Evolutionary conservation across 148 eudicot species (phyloP).

Genomic region (Nepenthes gracilis): DNA sequence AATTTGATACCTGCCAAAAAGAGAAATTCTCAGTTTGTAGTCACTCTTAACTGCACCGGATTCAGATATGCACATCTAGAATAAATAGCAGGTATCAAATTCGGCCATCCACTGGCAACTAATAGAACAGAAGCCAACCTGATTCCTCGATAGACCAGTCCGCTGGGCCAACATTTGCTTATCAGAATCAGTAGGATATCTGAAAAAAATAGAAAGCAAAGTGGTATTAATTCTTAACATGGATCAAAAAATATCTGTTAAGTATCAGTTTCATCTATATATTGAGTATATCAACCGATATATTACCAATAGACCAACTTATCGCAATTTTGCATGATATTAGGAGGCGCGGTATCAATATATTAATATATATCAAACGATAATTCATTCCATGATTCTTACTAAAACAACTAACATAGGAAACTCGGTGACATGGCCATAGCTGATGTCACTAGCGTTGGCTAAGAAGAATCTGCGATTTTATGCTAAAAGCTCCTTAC

Average conservation of each 20-base stretch:
- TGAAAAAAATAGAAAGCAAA: conserved; percentile 4
- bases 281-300: no score
- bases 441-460: neutral
- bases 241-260: no score
- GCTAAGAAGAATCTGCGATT: neutral
- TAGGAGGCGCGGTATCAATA: no score
- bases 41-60: no score
- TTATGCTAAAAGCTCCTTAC: conserved; percentile 13
- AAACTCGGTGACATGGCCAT: neutral
- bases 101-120: neutral
- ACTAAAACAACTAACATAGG: neutral
- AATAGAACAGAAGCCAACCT: conserved; percentile 16
- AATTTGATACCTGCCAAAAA: conserved; percentile 28
- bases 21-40: neutral
- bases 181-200: conserved; percentile 40
- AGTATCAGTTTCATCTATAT: no score
- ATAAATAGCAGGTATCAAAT: neutral
- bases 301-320: no score
- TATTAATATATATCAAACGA: no score
- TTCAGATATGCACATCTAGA: no score
- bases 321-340: no score
- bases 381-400: neutral
- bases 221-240: neutral
- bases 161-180: conserved; percentile 39
- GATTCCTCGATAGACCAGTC: conserved; percentile 39